Percentiles rank a stretch among this genome's conserved stretches.
These are phyloP conservation scores for Tolypocladium capitatum DNA, from an alignment of 2,329 filamentous ascomycete genomes.

Conservation along the genomic window DNA sequence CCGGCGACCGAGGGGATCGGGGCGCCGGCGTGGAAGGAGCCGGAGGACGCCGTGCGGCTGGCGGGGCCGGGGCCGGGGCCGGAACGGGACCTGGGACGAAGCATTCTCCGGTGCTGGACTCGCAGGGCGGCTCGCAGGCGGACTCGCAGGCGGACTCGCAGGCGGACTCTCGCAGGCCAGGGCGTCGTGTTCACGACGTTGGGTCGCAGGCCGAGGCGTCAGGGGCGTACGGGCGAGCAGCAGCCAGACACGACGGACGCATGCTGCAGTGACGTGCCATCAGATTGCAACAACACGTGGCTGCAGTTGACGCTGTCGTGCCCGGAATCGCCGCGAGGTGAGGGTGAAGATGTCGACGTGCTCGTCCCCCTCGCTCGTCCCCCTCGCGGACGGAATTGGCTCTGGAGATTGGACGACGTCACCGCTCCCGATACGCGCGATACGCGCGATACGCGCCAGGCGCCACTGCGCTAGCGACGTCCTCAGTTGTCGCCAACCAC, in stretches of 20 bases:
- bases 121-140: too few species aligned
- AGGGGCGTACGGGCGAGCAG: neutral
- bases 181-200: neutral
- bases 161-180: too few species aligned
- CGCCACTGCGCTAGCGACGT: conserved; percentile 40
- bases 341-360: too few species aligned
- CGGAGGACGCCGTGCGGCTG: conserved; percentile 20
- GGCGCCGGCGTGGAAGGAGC: conserved; percentile 39
- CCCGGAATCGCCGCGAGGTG: neutral
- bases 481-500: too few species aligned
- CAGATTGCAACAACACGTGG: neutral
- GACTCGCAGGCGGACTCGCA: too few species aligned
- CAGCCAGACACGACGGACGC: neutral
- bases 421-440: neutral
- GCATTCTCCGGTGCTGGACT: conserved; percentile 4
- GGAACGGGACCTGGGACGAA: conserved; percentile 6
- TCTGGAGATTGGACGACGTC: neutral
- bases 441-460: conserved; percentile 17
- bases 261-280: neutral
- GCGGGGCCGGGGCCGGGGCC: conserved; percentile 2
- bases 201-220: neutral
- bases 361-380: too few species aligned
- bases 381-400: neutral
- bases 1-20: conserved; percentile 27
- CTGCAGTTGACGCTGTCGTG: neutral